Evolutionary conservation across 1,139 yeast genomes (phyloP).

Genomic region (Candida neerlandica): DNA sequence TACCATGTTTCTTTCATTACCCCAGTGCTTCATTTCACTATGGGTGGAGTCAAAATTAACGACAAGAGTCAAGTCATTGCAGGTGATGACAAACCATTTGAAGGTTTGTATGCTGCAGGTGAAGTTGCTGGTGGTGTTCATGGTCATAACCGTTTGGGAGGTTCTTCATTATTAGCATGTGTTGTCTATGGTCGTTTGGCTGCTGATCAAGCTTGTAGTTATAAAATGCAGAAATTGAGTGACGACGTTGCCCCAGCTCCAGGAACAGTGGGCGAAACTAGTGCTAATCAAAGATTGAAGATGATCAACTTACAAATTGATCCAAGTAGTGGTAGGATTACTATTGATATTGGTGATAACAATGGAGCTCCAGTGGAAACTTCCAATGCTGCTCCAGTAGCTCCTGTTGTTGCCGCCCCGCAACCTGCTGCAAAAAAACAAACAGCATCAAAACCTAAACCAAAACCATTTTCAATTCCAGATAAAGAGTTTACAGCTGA

Average conservation of each 20-base stretch:
- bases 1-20: constrained; percentile 62
- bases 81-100: constrained; percentile 42
- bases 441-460: constrained; percentile 4
- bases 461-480: constrained; percentile 37
- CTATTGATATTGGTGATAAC: constrained; percentile 30
- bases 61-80: constrained; percentile 57
- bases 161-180: constrained; percentile 75
- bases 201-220: constrained; percentile 48
- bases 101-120: constrained; percentile 75
- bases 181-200: constrained; percentile 77
- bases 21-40: constrained; percentile 80
- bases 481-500: constrained; percentile 47
- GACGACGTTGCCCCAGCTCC: background rate
- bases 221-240: constrained; percentile 34
- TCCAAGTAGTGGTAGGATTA: constrained; percentile 28
- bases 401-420: constrained; percentile 6
- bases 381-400: constrained; percentile 3
- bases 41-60: constrained; percentile 82
- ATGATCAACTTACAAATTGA: constrained; percentile 52
- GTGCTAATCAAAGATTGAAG: constrained; percentile 34
- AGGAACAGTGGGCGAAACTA: background rate
- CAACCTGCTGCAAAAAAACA: constrained; percentile 8
- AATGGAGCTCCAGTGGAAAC: constrained; percentile 6
- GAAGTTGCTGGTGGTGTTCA: constrained; percentile 85
- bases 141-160: constrained; percentile 77